Conservation (phyloP, 805 yeast species). For the Starmera caribaea region DNA sequence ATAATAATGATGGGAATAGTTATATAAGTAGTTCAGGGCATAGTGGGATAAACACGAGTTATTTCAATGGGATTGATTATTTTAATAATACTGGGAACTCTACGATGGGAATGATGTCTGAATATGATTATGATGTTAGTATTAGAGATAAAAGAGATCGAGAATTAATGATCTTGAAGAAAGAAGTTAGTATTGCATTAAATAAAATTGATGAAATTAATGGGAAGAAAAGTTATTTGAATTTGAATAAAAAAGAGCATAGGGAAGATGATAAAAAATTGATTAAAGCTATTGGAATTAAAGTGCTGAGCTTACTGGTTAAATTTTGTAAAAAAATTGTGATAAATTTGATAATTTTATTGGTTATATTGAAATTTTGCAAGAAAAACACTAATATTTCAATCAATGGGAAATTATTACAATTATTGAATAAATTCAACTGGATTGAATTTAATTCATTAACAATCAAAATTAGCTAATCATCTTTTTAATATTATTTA, state of each 20-base stretch:
- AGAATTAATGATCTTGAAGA: constrained; percentile 10
- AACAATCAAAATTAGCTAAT: constrained; percentile 8
- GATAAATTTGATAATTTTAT: constrained; percentile 10
- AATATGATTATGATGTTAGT: constrained; percentile 5
- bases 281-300: constrained; percentile 5
- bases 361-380: constrained; percentile 12
- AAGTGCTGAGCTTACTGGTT: constrained; percentile 1
- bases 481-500: too few species aligned
- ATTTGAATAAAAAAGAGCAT: not conserved
- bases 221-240: constrained; percentile 4
- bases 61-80: not conserved
- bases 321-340: constrained; percentile 8
- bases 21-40: not conserved
- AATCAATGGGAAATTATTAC: constrained; percentile 3
- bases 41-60: not conserved
- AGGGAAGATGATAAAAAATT: constrained; percentile 4
- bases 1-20: not conserved
- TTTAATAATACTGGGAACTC: constrained; percentile 1
- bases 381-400: constrained; percentile 3
- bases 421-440: constrained; percentile 9
- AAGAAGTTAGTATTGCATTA: constrained; percentile 16
- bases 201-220: constrained; percentile 16
- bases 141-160: constrained; percentile 11
- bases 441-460: constrained; percentile 12
- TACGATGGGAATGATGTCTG: constrained; percentile 1